Evolutionary conservation across 2,329 filamentous ascomycete genomes (phyloP), one percentile per base, ranked within the genome.

Genomic region (Trichoderma citrinoviride): DNA sequence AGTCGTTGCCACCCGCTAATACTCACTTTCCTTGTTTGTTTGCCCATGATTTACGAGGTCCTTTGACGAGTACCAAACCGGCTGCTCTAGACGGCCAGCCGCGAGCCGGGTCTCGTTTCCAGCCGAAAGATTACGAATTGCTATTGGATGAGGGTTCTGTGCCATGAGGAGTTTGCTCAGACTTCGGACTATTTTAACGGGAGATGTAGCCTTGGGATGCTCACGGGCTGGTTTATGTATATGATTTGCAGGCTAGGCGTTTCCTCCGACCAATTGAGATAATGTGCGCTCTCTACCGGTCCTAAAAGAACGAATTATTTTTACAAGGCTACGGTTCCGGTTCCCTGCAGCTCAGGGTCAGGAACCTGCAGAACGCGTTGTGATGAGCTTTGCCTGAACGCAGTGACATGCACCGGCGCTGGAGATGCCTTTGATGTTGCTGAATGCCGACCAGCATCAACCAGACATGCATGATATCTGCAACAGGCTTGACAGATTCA

Each of bases 231-330:
- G 61, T 33, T 65, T 68, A 63, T 78, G 61, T 80, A 77, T 82
- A 81, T 79, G 78, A 79, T 66, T 77, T 76, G 78, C 76, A 74
- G 73, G 77, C 73, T 72, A 73, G 77, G 79, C 78, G 78, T 81
- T 81, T 74, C 71, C 73, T 72, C 75, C 77, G 72, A 79, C 75
- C 81, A 81, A 81, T 81, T 75, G 74, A 81, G 68, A 74, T 74
- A 64, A 63, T 66, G 41, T 29, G 53, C 14, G 57, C 58, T 62
- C 29, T 50, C 52, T 41, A 27, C 23, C 50, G 57, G 57, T 44
- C 21, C 37, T 54, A 44, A 29, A 46, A 49, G 46, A 50, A 52
- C 33, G 33, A 55, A 37, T 37, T 37, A 37, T 37, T 37, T 37
- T 37, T 37, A 37, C 33, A 2, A 37, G 33, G 33, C 10, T 37